phyloP scores from a whole-genome alignment of 805 yeast genomes.

The Schwanniomyces sp. region DNA sequence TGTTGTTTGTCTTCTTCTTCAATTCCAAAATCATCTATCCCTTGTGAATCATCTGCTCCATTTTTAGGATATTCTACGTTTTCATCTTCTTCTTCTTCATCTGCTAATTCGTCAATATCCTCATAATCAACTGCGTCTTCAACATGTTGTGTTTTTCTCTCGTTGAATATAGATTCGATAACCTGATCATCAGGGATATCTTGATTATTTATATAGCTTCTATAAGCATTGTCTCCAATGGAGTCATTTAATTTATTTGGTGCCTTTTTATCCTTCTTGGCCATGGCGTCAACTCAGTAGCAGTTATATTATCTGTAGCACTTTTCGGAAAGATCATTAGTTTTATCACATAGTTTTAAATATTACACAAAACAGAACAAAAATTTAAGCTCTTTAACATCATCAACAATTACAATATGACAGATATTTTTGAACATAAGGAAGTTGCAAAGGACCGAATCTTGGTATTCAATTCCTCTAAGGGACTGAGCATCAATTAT shows the following conservation, averaged over 20 bases:
- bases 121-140: conserved; percentile 93
- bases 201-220: conserved; percentile 14
- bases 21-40: conserved; percentile 1
- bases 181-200: conserved; percentile 38
- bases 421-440: conserved; percentile 1
- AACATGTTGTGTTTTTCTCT: conserved; percentile 60
- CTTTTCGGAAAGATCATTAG: not conserved
- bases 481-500: conserved; percentile 12
- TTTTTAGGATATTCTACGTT: conserved; percentile 4
- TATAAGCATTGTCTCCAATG: conserved; percentile 12
- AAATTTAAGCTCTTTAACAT: not conserved
- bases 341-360: not conserved
- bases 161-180: conserved; percentile 38
- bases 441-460: not conserved
- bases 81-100: conserved; percentile 45
- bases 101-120: conserved; percentile 93
- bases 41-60: conserved; percentile 8
- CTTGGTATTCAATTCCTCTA: conserved; percentile 2
- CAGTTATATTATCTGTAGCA: not conserved
- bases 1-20: conserved; percentile 22
- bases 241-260: conserved; percentile 1
- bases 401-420: not conserved
- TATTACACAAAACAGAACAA: not conserved
- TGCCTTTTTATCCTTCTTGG: not conserved
- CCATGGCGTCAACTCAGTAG: not conserved